These are phyloP conservation scores for Acacia pycnantha DNA, from an alignment of 331 rosid species.

Conservation along the genomic window DNA sequence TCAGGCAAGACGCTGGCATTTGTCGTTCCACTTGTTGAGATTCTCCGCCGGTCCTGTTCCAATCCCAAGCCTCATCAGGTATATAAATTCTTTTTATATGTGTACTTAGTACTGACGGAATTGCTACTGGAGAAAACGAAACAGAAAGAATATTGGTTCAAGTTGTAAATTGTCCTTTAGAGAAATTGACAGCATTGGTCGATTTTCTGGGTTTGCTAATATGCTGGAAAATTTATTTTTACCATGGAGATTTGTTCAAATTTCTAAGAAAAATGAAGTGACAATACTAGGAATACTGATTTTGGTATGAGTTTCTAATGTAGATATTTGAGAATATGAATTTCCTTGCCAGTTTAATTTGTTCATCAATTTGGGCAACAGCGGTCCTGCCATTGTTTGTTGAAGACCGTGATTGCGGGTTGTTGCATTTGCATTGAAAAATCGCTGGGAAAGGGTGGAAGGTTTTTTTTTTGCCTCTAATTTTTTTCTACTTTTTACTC, in stretches of 20 bases:
- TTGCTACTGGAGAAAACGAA: not conserved
- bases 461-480: not conserved
- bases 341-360: not conserved
- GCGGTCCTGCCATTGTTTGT: not conserved
- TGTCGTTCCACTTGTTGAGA: slow-evolving; percentile 81
- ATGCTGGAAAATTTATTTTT: not conserved
- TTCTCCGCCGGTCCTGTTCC: slow-evolving; percentile 65
- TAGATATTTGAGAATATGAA: not conserved
- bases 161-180: not conserved
- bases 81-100: not conserved
- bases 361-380: not conserved
- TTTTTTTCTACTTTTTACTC: not conserved
- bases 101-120: not conserved
- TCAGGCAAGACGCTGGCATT: slow-evolving; percentile 93
- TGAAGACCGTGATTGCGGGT: not conserved
- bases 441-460: not conserved
- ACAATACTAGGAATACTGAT: not conserved
- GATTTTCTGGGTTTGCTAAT: not conserved
- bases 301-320: not conserved
- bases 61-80: slow-evolving; percentile 83
- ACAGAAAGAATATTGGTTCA: not conserved
- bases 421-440: not conserved
- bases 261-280: not conserved
- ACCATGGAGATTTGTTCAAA: not conserved
- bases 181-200: not conserved